phyloP scores from a whole-genome alignment of 345 rosid genomes.

The Bruguiera sexangula region DNA sequence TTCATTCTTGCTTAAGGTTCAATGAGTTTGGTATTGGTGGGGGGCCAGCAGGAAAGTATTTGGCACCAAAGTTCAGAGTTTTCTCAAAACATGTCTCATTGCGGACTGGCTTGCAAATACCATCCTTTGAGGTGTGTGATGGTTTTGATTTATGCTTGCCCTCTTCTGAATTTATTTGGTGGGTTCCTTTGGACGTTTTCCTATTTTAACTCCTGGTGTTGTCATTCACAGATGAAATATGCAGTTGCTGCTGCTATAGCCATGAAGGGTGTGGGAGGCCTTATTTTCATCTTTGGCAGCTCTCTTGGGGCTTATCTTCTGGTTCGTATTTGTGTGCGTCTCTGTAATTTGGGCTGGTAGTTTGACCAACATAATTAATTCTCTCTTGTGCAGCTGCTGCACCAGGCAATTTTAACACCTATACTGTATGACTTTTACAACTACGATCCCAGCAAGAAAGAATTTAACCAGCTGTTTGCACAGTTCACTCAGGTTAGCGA shows the following conservation, averaged over 20 bases:
- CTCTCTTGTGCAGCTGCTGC: constrained; percentile 47
- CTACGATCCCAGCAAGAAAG: constrained; percentile 50
- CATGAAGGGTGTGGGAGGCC: constrained; percentile 63
- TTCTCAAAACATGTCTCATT: constrained; percentile 39
- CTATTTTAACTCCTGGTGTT: background rate
- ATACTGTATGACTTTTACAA: constrained; percentile 71
- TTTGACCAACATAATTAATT: background rate
- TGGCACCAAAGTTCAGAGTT: constrained; percentile 43
- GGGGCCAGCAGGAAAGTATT: constrained; percentile 49
- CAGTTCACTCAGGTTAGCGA: constrained; percentile 61
- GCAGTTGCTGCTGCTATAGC: constrained; percentile 51
- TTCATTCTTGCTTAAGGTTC: constrained; percentile 38
- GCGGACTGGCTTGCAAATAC: constrained; percentile 52
- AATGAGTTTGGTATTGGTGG: constrained; percentile 62
- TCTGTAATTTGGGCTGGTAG: background rate
- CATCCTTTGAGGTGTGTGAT: constrained; percentile 43
- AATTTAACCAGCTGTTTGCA: constrained; percentile 43
- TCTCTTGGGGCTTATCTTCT: constrained; percentile 67
- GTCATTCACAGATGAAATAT: constrained; percentile 34
- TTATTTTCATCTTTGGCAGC: constrained; percentile 64
- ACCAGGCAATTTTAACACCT: constrained; percentile 44
- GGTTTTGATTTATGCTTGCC: background rate
- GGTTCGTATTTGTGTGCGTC: constrained; percentile 32
- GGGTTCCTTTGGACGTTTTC: background rate
- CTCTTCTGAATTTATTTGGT: background rate